A percentile compares a stretch with the other conserved stretches of the same genome.
phyloP scores from a whole-genome alignment of 2,329 filamentous ascomycete species.

The Aureobasidium uvarum region DNA sequence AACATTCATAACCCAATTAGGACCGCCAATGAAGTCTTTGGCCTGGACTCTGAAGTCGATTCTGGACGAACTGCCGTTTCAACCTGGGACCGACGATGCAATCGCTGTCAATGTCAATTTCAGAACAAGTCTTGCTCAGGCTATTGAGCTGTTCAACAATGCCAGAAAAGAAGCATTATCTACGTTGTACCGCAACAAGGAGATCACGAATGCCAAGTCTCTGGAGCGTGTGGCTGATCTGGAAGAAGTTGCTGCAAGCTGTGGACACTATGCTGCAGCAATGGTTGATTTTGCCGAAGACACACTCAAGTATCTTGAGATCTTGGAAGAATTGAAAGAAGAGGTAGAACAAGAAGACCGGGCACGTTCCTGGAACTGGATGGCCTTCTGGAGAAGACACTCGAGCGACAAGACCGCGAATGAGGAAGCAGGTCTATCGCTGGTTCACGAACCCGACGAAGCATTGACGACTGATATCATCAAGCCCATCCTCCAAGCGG shows the following conservation, averaged over 20 bases:
- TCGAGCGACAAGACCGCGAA: slow-evolving; percentile 23
- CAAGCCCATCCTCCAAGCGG: slow-evolving; percentile 35
- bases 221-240: slow-evolving; percentile 85
- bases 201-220: slow-evolving; percentile 65
- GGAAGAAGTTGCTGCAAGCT: slow-evolving; percentile 96
- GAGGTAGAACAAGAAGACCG: slow-evolving; percentile 61
- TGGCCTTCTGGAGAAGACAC: slow-evolving; percentile 67
- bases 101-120: slow-evolving; percentile 79
- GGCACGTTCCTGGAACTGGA: slow-evolving; percentile 76
- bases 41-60: slow-evolving; percentile 87
- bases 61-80: slow-evolving; percentile 82
- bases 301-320: slow-evolving; percentile 75
- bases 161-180: slow-evolving; percentile 73
- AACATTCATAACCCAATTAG: slow-evolving; percentile 81
- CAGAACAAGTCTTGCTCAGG: slow-evolving; percentile 73
- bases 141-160: slow-evolving; percentile 73
- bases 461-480: slow-evolving; percentile 34
- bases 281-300: slow-evolving; percentile 89
- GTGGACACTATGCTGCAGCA: slow-evolving; percentile 93
- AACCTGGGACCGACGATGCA: slow-evolving; percentile 59
- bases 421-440: slow-evolving; percentile 25
- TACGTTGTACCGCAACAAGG: slow-evolving; percentile 76
- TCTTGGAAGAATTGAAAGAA: slow-evolving; percentile 77
- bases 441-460: slow-evolving; percentile 32
- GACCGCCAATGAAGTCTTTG: slow-evolving; percentile 95